Percentiles rank a stretch among this genome's conserved stretches.
phyloP scores from a whole-genome alignment of 163 green algal genomes.

The Chlamydomonas reinhardtii region DNA sequence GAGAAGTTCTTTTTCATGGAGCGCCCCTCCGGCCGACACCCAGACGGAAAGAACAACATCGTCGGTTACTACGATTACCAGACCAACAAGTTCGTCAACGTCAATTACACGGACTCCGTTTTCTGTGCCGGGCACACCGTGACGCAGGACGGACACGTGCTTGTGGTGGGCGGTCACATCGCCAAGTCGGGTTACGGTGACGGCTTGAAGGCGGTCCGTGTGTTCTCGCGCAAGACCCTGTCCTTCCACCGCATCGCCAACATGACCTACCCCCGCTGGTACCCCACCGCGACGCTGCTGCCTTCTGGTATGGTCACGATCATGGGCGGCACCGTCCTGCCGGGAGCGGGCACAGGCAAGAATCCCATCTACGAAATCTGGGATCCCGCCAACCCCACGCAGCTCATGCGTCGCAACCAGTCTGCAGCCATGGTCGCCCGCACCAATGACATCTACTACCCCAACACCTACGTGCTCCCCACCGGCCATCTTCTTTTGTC shows the following conservation, averaged over 20 bases:
- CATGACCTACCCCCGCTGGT: constrained; percentile 50
- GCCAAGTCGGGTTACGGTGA: constrained; percentile 51
- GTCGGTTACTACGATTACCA: constrained; percentile 40
- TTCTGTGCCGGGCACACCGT: constrained; percentile 52
- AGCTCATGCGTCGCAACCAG: not conserved
- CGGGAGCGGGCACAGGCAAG: constrained; percentile 29
- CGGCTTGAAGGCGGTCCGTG: constrained; percentile 44
- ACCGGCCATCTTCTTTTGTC: constrained; percentile 17
- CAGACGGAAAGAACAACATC: constrained; percentile 38
- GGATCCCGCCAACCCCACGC: constrained; percentile 21
- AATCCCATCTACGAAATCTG: constrained; percentile 41
- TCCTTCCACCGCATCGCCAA: constrained; percentile 35
- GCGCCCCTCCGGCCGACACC: constrained; percentile 51
- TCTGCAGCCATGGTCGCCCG: constrained; percentile 3
- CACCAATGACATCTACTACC: constrained; percentile 52
- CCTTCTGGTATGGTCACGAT: constrained; percentile 34
- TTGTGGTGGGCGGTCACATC: constrained; percentile 56
- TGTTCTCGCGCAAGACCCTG: constrained; percentile 33
- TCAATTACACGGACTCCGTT: constrained; percentile 45
- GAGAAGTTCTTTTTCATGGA: constrained; percentile 63
- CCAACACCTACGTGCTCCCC: constrained; percentile 21
- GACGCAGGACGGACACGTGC: constrained; percentile 45
- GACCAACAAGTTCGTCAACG: constrained; percentile 42
- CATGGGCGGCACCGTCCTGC: constrained; percentile 43
- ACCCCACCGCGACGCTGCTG: constrained; percentile 51